Evolutionary conservation across 495 filamentous ascomycete species (phyloP), one percentile per base, ranked within the genome.

Genomic region (Bryoglossum gracile): DNA sequence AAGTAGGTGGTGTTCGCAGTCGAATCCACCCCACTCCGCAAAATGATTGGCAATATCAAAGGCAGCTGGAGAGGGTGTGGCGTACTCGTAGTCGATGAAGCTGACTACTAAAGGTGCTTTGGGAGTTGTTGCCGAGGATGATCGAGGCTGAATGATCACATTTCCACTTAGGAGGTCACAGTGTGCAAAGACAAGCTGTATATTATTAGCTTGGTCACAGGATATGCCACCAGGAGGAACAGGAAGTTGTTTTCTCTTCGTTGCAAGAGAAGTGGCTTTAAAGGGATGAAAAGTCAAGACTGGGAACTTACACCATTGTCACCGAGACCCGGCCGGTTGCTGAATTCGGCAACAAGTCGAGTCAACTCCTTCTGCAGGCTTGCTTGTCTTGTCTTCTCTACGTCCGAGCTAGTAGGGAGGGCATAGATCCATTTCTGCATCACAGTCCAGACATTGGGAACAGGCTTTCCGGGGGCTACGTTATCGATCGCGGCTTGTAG

Each of bases 1-100:
- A 34, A 96, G 74, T 60, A 83, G 81, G 53, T 68, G 80, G 65
- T 81, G 87, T 63, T 99, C 89, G 75, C 92, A 99, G 55, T 92
- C 87, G 60, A 95, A 94, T 48, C 92, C 92, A 44, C 83, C 90
- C 91, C 92, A 99, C 71, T 99, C 92, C 34, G 94, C 88, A 62
- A 99, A 91, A 72, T 99, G 92, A 72, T 99, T 99, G n/a, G 92
- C 83, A 48, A 99, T 79, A 63, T 99, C 92, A 65, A 99, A 99
- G n/a, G 92, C 88, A 11, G 90, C 87, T 0, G 94, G 92, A 6
- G 89, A 89, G 2, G 94, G 89, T 0, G 87, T 89, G 8, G 91
- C 88, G 62, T 92, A 94, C 68, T 99, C 92, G 69, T 97, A 99
- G 67, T 99, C 92, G 59, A 99, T 97, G 64, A 99, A 97, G 60